Conservation (phyloP, 306 rosid species). For the Castanopsis chinensis region DNA sequence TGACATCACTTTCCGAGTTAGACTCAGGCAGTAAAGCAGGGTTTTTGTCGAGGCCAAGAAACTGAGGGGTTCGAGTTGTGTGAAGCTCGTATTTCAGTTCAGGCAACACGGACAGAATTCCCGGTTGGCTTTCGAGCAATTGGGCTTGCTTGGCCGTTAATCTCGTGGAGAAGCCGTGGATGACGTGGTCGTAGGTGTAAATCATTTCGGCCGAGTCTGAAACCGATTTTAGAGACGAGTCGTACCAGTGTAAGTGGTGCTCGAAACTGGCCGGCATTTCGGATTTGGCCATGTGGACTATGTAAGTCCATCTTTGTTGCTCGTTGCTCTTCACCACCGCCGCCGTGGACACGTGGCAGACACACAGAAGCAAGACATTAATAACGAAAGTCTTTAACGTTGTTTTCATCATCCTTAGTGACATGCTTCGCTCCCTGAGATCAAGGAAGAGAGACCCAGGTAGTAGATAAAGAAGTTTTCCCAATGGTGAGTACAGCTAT, state of each 20-base stretch:
- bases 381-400: background rate
- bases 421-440: background rate
- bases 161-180: slow-evolving; percentile 74
- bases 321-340: background rate
- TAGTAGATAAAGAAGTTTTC: background rate
- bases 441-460: background rate
- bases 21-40: slow-evolving; percentile 22
- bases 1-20: slow-evolving; percentile 31
- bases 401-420: slow-evolving; percentile 12
- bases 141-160: slow-evolving; percentile 48
- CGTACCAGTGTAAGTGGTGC: slow-evolving; percentile 65
- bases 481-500: background rate
- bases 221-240: slow-evolving; percentile 50
- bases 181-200: slow-evolving; percentile 59
- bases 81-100: slow-evolving; percentile 59
- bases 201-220: slow-evolving; percentile 62
- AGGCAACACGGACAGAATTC: slow-evolving; percentile 53
- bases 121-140: slow-evolving; percentile 39
- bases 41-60: slow-evolving; percentile 61
- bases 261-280: slow-evolving; percentile 59
- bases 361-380: slow-evolving; percentile 13
- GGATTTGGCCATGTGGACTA: slow-evolving; percentile 61
- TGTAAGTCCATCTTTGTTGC: slow-evolving; percentile 44
- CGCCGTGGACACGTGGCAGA: slow-evolving; percentile 30
- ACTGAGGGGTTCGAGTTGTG: slow-evolving; percentile 77